Conservation (phyloP, 768 basidiomycete species). For the Coprinellus micaceus region DNA sequence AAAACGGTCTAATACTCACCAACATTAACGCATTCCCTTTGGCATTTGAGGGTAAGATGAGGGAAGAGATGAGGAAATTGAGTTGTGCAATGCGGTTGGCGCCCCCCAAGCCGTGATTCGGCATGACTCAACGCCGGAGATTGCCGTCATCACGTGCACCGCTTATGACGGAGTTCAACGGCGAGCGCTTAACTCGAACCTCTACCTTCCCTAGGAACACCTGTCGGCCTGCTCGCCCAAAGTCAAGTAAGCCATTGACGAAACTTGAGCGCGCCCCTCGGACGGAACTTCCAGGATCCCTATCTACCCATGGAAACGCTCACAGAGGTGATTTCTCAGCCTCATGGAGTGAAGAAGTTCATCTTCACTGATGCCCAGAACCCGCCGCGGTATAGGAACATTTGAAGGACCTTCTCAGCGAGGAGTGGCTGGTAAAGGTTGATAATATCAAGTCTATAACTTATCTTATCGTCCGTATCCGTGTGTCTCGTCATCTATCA, state of each 20-base stretch:
- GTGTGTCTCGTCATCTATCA: not conserved
- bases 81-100: too few relatives aligned
- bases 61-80: too few relatives aligned
- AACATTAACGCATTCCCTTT: too few relatives aligned
- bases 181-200: slow-evolving; percentile 2
- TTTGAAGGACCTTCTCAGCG: slow-evolving; percentile 50
- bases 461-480: slow-evolving; percentile 64
- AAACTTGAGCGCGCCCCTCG: too few relatives aligned
- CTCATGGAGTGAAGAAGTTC: not conserved
- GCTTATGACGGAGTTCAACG: not conserved
- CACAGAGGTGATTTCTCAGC: slow-evolving; percentile 18
- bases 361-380: not conserved
- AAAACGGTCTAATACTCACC: too few relatives aligned
- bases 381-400: slow-evolving; percentile 41
- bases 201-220: too few relatives aligned
- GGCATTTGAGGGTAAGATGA: too few relatives aligned
- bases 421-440: slow-evolving; percentile 73
- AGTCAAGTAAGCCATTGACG: too few relatives aligned
- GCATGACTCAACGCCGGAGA: too few relatives aligned
- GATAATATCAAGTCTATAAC: slow-evolving; percentile 58
- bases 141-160: too few relatives aligned
- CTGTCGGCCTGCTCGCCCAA: too few relatives aligned
- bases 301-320: not conserved
- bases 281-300: not conserved
- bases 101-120: too few relatives aligned